Conservation (phyloP, 2,329 filamentous ascomycete species). For the Phyllosticta capitalensis region DNA sequence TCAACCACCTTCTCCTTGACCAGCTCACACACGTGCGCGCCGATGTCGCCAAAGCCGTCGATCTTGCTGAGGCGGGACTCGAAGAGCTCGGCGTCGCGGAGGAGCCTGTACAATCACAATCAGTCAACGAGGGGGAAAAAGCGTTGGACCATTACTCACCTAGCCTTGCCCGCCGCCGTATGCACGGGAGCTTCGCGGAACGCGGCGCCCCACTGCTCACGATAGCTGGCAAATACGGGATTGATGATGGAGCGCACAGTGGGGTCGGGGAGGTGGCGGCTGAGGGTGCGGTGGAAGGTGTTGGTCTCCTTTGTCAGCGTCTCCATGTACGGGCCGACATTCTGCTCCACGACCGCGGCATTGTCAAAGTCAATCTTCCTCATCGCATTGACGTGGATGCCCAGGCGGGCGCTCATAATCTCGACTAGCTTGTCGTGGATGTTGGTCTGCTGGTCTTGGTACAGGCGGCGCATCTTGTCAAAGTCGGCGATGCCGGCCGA, state of each 20-base stretch:
- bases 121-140: no score
- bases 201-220: conserved; percentile 64
- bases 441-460: conserved; percentile 80
- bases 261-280: conserved; percentile 68
- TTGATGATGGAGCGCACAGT: conserved; percentile 76
- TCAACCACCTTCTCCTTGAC: conserved; percentile 46
- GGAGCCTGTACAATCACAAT: conserved; percentile 47
- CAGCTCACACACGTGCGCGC: conserved; percentile 57
- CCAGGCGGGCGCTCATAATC: conserved; percentile 75
- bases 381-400: conserved; percentile 64
- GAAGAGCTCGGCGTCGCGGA: conserved; percentile 67
- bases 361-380: conserved; percentile 65
- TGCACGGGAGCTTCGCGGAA: conserved; percentile 56
- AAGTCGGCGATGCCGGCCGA: conserved; percentile 53
- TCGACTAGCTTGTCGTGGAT: conserved; percentile 91
- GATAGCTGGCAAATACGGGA: conserved; percentile 74
- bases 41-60: conserved; percentile 67
- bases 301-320: conserved; percentile 77
- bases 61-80: conserved; percentile 62
- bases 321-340: conserved; percentile 68
- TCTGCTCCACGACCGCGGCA: conserved; percentile 27
- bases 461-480: conserved; percentile 72
- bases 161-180: conserved; percentile 58
- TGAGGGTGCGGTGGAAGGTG: conserved; percentile 73
- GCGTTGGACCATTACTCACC: conserved; percentile 43